A percentile compares a stretch with the other conserved stretches of the same genome.
Evolutionary conservation across 2,329 filamentous ascomycete species (phyloP).

Genomic region (Xylariaceae sp.): DNA sequence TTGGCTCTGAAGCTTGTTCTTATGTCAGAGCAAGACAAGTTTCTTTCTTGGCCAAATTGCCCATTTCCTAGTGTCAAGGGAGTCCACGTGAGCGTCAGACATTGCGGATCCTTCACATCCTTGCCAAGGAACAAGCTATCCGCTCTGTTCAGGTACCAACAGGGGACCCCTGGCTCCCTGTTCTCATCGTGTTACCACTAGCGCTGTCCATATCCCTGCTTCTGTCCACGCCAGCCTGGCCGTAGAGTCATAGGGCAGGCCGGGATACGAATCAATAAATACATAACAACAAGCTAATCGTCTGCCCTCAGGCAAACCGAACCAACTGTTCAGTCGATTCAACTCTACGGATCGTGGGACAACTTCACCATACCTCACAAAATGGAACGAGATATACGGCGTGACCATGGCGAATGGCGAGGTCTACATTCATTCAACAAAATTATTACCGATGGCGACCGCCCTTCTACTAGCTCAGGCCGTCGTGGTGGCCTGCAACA

Average conservation of each 20-base stretch:
- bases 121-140: slow-evolving; percentile 3
- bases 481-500: slow-evolving; percentile 87
- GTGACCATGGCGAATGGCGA: slow-evolving; percentile 74
- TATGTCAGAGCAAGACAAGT: slow-evolving; percentile 4
- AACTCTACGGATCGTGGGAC: slow-evolving; percentile 90
- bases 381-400: slow-evolving; percentile 75
- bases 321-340: slow-evolving; percentile 63
- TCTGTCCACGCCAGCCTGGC: slow-evolving; percentile 13
- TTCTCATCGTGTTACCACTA: too few species aligned
- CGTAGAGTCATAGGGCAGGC: slow-evolving; percentile 12
- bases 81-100: slow-evolving; percentile 29
- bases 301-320: slow-evolving; percentile 50
- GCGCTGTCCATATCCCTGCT: too few species aligned
- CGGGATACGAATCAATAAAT: slow-evolving; percentile 13
- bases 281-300: slow-evolving; percentile 30
- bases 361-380: slow-evolving; percentile 77
- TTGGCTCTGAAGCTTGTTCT: slow-evolving; percentile 9
- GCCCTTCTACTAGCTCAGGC: slow-evolving; percentile 52
- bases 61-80: slow-evolving; percentile 7
- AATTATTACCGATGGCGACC: slow-evolving; percentile 75
- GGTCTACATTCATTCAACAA: slow-evolving; percentile 84
- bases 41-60: slow-evolving; percentile 9
- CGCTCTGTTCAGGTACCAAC: too few species aligned
- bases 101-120: slow-evolving; percentile 18
- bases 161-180: too few species aligned